These are phyloP conservation scores for Dendrobium officinale DNA, from an alignment of 106 monocot genomes.

Conservation along the genomic window DNA sequence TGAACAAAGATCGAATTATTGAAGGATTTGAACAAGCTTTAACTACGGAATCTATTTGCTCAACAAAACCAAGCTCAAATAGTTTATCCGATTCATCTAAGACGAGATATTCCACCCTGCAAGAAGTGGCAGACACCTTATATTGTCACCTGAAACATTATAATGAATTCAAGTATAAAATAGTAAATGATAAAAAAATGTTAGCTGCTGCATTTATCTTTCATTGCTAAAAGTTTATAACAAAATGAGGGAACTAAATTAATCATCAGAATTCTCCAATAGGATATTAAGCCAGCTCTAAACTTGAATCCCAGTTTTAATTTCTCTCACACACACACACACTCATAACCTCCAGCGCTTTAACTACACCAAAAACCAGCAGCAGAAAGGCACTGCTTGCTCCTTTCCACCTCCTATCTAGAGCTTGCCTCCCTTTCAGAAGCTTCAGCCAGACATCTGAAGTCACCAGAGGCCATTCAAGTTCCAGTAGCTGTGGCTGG, in stretches of 20 bases:
- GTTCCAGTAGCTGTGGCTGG: too few species aligned
- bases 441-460: too few species aligned
- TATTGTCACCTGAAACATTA: neutral
- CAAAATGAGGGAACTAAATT: neutral
- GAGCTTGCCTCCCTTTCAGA: too few species aligned
- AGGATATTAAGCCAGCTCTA: too few species aligned
- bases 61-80: conserved; percentile 90
- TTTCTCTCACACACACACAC: too few species aligned
- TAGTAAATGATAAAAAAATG: neutral
- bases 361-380: too few species aligned
- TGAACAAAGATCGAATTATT: conserved; percentile 79
- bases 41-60: conserved; percentile 83
- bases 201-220: neutral
- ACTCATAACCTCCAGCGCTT: too few species aligned
- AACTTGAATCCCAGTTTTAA: too few species aligned
- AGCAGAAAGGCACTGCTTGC: too few species aligned
- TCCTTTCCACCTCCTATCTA: too few species aligned
- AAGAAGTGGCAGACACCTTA: conserved; percentile 8
- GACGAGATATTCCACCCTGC: conserved; percentile 86
- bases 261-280: neutral
- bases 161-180: neutral
- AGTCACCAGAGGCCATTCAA: too few species aligned
- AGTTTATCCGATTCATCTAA: conserved; percentile 99
- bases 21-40: conserved; percentile 93
- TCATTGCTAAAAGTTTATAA: neutral